Conservation (phyloP, 73 alveolate genomes). For the Paramecium sexaurelia region DNA sequence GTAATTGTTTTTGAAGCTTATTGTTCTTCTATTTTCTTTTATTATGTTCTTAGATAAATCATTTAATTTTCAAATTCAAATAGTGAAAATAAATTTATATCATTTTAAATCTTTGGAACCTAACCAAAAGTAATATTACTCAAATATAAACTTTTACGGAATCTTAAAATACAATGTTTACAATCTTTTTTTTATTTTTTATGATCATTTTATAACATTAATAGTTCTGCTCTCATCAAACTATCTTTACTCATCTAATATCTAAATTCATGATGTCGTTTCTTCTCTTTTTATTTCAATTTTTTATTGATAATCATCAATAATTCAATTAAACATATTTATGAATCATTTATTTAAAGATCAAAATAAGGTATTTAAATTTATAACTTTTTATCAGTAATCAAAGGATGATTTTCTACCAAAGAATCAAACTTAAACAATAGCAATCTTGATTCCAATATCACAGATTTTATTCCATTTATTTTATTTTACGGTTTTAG, state of each 20-base stretch:
- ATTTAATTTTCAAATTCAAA: not conserved
- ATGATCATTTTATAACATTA: constrained; percentile 30
- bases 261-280: not conserved
- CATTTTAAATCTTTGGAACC: not conserved
- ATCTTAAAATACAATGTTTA: constrained; percentile 41
- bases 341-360: not conserved
- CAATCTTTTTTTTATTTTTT: not conserved
- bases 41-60: not conserved
- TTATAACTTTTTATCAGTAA: not conserved
- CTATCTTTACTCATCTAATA: constrained; percentile 29
- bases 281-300: not conserved
- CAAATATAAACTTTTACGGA: not conserved
- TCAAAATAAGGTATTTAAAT: constrained; percentile 1
- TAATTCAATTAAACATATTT: constrained; percentile 1
- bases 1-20: not conserved
- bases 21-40: not conserved
- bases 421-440: not conserved
- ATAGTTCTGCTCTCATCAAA: constrained; percentile 22
- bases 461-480: not conserved
- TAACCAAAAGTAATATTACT: not conserved
- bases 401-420: not conserved
- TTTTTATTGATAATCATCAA: not conserved
- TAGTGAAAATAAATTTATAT: not conserved
- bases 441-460: not conserved
- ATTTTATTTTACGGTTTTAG: not conserved